Base-by-base conservation (phyloP, 768 basidiomycete genomes). In the Coprinopsis sp. region DNA sequence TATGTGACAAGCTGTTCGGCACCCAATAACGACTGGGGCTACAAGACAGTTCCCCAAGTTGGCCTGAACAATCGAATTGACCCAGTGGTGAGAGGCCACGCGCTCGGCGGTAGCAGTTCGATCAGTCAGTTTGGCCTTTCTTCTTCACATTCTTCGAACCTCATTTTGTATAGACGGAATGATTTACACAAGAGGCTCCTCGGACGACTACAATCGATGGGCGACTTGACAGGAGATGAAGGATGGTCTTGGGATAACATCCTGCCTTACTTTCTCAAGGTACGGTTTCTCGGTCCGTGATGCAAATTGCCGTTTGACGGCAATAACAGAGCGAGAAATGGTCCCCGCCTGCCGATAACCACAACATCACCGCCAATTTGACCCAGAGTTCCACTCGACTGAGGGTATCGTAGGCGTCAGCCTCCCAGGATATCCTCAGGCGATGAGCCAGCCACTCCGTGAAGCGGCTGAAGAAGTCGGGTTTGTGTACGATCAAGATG, bases 181-280 rank as follows among this genome's bases (percentile, higher is more conserved):
- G 61, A 45, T 55, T 10, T 68, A 63, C 42, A 61, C 60, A 14
- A 57, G 63, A 6, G 66, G 67, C 4, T 56, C 63, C 7, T 39
- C 50, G 6, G 58, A 56, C 3, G 64, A 66, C 42, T 66, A 51
- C 29, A 52, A 66, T 44, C 53, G 60, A 3, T 61, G 53, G 46
- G 62, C 64, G 5, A 39, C 13, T 46, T 62, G 2, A 58, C 59
- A 8, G 56, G 58, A 2, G 66, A 67, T 43, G 33, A 37, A 3
- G 60, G 64, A 2, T 68, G 66, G 66, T 58, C 59, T 13, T 68
- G 67, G 66, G 49, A 64, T 14, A 51, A 39, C 3, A 48, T 68
- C 21, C 50, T 57, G 24, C 56, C 60, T 10, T 65, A 64, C 43
- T 50, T 65, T 33, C 24, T 39, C 16, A 64, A 57, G 54, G 63